Evolutionary conservation across 495 filamentous ascomycete species (phyloP).

Genomic region (Neurospora sp.): DNA sequence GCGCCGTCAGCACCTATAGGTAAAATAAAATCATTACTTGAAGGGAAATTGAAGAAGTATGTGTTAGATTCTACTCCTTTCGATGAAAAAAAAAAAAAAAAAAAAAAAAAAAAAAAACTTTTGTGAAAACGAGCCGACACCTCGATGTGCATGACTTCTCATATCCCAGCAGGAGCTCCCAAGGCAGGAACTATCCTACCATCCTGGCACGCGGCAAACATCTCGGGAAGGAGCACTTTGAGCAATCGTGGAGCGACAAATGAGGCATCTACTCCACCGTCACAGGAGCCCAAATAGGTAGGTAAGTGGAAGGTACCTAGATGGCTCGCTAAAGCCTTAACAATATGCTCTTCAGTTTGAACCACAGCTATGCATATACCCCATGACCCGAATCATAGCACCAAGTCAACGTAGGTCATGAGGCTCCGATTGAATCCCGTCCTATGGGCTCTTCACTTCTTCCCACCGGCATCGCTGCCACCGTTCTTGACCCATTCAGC

Average conservation of each 20-base stretch:
- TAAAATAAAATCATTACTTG: neutral
- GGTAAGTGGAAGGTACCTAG: neutral
- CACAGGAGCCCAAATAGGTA: neutral
- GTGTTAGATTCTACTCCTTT: neutral
- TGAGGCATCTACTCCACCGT: neutral
- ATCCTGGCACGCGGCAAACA: neutral
- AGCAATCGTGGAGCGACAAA: neutral
- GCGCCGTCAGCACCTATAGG: neutral
- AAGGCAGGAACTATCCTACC: neutral
- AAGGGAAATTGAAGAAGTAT: neutral
- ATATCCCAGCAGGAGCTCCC: neutral
- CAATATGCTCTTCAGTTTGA: neutral
- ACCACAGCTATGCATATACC: neutral
- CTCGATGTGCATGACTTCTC: neutral
- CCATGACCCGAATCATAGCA: neutral
- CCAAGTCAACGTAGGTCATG: neutral
- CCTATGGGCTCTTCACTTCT: neutral
- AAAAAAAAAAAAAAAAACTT: neutral
- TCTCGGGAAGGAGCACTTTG: neutral
- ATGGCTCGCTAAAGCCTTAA: neutral
- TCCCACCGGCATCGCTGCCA: neutral
- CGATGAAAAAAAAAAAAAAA: neutral
- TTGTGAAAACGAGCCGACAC: neutral
- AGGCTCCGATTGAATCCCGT: neutral
- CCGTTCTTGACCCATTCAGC: slow-evolving; percentile 53